Evolutionary conservation across 2,329 filamentous ascomycete genomes (phyloP).

Genomic region (Huntiella bhutanensis): DNA sequence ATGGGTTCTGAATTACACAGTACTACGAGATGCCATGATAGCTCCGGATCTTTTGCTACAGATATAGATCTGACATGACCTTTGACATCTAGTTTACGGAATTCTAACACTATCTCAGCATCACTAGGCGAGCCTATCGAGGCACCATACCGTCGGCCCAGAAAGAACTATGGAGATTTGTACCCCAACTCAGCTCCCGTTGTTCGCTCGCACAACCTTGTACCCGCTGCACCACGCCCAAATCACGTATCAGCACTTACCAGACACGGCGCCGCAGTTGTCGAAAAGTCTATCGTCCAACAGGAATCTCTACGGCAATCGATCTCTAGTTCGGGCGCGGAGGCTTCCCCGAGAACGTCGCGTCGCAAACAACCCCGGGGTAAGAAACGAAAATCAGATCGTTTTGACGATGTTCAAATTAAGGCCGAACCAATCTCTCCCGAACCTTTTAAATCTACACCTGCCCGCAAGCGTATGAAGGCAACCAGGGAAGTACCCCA

Average conservation of each 20-base stretch:
- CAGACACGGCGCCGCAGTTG: neutral
- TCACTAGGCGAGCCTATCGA: neutral
- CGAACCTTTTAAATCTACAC: constrained; percentile 35
- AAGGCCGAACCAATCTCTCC: constrained; percentile 47
- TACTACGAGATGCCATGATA: too few relatives aligned
- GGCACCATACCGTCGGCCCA: neutral
- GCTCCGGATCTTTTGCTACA: too few relatives aligned
- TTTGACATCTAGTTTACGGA: too few relatives aligned
- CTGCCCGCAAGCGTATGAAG: constrained; percentile 31
- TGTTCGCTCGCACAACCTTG: constrained; percentile 54
- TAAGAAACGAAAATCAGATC: constrained; percentile 29
- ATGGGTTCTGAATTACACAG: too few relatives aligned
- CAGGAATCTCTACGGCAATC: constrained; percentile 10
- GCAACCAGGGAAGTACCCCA: too few relatives aligned
- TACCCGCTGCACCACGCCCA: constrained; percentile 56
- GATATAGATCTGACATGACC: too few relatives aligned
- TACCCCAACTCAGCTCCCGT: constrained; percentile 34
- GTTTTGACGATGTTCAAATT: constrained; percentile 32
- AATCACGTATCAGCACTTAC: constrained; percentile 43
- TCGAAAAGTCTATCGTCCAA: constrained; percentile 14
- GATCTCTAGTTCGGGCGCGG: too few relatives aligned
- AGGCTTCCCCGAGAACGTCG: too few relatives aligned
- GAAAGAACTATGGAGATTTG: constrained; percentile 1
- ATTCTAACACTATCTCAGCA: constrained; percentile 7
- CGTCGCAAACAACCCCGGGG: constrained; percentile 25